These are phyloP conservation scores for Vanrija sp. DNA, from an alignment of 1,284 basidiomycete species.

Conservation along the genomic window DNA sequence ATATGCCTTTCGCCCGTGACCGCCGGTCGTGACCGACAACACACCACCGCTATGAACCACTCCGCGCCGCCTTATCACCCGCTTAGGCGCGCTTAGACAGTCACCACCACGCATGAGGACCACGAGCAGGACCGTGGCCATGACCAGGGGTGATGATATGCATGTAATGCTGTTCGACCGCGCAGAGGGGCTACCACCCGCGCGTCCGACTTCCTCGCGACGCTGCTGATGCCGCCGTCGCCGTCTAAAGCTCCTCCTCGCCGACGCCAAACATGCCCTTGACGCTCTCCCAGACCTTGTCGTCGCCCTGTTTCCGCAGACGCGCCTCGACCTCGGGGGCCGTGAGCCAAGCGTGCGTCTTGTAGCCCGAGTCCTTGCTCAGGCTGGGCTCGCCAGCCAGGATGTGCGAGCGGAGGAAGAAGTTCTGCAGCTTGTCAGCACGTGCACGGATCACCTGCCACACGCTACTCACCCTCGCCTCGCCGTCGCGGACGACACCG, in stretches of 20 bases:
- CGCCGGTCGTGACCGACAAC: too few species aligned
- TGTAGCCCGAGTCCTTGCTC: slow-evolving; percentile 24
- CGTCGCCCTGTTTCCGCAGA: slow-evolving; percentile 35
- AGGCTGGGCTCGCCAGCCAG: slow-evolving; percentile 42
- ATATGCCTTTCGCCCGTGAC: too few species aligned
- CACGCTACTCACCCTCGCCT: slow-evolving; percentile 33
- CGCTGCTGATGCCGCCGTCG: background rate
- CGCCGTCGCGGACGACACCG: slow-evolving; percentile 31
- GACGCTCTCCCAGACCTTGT: slow-evolving; percentile 34
- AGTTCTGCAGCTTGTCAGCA: slow-evolving; percentile 31
- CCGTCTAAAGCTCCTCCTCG: slow-evolving; percentile 7
- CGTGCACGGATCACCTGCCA: background rate
- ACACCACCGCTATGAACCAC: background rate
- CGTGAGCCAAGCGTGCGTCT: slow-evolving; percentile 40
- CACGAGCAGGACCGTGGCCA: too few species aligned
- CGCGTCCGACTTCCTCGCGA: background rate
- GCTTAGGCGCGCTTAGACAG: too few species aligned
- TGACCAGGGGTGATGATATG: too few species aligned
- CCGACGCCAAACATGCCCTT: slow-evolving; percentile 41
- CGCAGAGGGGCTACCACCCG: too few species aligned
- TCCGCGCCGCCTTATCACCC: too few species aligned
- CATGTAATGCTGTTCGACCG: too few species aligned
- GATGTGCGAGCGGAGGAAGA: slow-evolving; percentile 48
- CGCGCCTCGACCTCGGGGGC: slow-evolving; percentile 33
- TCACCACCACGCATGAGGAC: too few species aligned